Conservation (phyloP, 2,329 filamentous ascomycete species). For the Claviceps cyperi region DNA sequence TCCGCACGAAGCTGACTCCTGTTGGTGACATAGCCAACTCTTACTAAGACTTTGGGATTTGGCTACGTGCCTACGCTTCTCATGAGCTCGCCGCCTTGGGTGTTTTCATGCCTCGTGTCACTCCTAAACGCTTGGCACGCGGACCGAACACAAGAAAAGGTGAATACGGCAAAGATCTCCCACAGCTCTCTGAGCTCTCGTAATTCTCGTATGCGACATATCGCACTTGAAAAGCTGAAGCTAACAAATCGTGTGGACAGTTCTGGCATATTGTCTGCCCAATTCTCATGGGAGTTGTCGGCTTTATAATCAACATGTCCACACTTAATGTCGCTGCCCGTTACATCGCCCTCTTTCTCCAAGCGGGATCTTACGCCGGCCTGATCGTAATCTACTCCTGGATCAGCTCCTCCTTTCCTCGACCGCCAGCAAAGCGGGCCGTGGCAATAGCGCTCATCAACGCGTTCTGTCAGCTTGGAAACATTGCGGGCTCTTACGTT, state of each 20-base stretch:
- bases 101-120: constrained; percentile 43
- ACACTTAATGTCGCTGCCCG: constrained; percentile 40
- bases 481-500: constrained; percentile 47
- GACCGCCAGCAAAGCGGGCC: constrained; percentile 45
- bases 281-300: constrained; percentile 36
- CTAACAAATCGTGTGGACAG: constrained; percentile 13
- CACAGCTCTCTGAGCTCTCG: background rate
- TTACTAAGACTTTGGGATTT: constrained; percentile 40
- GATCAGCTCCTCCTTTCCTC: constrained; percentile 42
- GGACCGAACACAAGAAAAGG: constrained; percentile 39
- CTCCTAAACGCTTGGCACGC: constrained; percentile 40
- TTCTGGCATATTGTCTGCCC: constrained; percentile 45
- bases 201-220: too few species aligned
- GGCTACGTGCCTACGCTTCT: constrained; percentile 36
- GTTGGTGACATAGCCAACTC: constrained; percentile 23
- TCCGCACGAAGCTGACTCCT: constrained; percentile 1
- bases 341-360: constrained; percentile 46
- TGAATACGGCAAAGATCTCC: constrained; percentile 11
- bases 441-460: constrained; percentile 48
- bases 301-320: constrained; percentile 46
- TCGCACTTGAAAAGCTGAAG: too few species aligned
- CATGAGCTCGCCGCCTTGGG: constrained; percentile 43
- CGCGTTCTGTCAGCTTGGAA: constrained; percentile 41
- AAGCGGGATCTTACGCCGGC: constrained; percentile 41
- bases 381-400: constrained; percentile 45